Base-by-base conservation (phyloP, 192 early-diverging fungal species). In the Diversispora epigaea region DNA sequence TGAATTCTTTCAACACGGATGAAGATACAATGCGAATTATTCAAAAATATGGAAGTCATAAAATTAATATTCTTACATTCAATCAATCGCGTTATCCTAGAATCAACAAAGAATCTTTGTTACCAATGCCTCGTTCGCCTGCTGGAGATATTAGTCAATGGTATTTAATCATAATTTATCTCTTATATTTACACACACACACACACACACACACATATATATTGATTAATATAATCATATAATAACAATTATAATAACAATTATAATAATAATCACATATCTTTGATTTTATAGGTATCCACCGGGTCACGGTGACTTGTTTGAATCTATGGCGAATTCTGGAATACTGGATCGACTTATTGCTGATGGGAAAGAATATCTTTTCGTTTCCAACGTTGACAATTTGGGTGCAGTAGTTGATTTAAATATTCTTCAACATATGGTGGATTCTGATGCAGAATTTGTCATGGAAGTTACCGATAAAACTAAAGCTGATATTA, bases 1-100 rank as follows among this genome's bases (percentile, higher is more conserved):
- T 99, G 98, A 99, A 99, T 88, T 99, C 98, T n/a, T 98, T 99
- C 90, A 99, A 99, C 84, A 99, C 98, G 5, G 96, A 99, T 81
- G 91, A 92, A 15, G 98, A 99, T 80, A 99, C 98, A 56, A 87
- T 90, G 80, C 91, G 95, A 71, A 96, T 99, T 82, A 94, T 98
- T 77, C 98, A 98, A 90, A 99, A 99, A 83, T 98, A 99, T 86
- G 88, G 85, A 63, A 87, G 85, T 47, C 96, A 99, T 83, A 91
- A 95, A 75, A 87, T 98, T 63, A 87, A 92, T 77, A 93, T 99
- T 76, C 81, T 96, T 75, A 99, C 96, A 14, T 99, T 99, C 84
- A 99, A 99, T 88, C 98, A 99, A 84, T 92, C 90, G 58, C 88
- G 95, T 55, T 94, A 94, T 81, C 98, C 96, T 64, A 90, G 98